Base-by-base conservation (phyloP, 495 filamentous ascomycete genomes). In the Talaromyces ruber region DNA sequence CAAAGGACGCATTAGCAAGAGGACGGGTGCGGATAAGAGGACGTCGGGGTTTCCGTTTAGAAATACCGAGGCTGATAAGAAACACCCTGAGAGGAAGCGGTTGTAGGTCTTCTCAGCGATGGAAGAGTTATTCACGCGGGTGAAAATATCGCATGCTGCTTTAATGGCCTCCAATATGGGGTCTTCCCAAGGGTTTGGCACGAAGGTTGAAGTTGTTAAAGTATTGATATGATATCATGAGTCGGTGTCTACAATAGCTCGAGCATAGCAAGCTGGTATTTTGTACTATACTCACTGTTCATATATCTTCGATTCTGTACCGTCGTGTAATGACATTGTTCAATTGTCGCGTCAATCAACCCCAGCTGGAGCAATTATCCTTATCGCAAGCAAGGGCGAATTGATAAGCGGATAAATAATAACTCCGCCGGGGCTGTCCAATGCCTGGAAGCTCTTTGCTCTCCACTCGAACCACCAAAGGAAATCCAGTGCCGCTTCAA, bases 11-110 rank as follows among this genome's bases (percentile, higher is more conserved):
- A 86, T 92, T 56, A 88, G 81, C 67, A 77, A 82, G 63, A 83
- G 81, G 71, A 93, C 88, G 0, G 90, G 90, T 0, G 88, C 84
- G 5, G 91, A 94, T 70, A 90, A 91, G 77, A 80, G 88, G 68
- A 91, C 84, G 14, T 84, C 87, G 62, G 88, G 88, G 26, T 96
- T 87, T 68, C 92, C 91, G n/a, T 95, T 82, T 66, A 66, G 65
- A 30, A 82, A 82, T 60, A 62, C 64, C 1, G 77, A 81, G 62
- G 84, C 83, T 55, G 81, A 79, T 54, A 88, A 86, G 75, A 83
- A 78, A 73, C 79, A 78, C 68, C 66, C 63, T 24, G 76, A 69
- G 57, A 77, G 76, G 69, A 82, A 79, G 69, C 52, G 57, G n/a
- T 59, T 65, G 51, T 74, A 63, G 30, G 22, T 28, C 22, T 24